Evolutionary conservation across 306 rosid genomes (phyloP), one percentile per base, ranked within the genome.

Genomic region (Castanea sativa): DNA sequence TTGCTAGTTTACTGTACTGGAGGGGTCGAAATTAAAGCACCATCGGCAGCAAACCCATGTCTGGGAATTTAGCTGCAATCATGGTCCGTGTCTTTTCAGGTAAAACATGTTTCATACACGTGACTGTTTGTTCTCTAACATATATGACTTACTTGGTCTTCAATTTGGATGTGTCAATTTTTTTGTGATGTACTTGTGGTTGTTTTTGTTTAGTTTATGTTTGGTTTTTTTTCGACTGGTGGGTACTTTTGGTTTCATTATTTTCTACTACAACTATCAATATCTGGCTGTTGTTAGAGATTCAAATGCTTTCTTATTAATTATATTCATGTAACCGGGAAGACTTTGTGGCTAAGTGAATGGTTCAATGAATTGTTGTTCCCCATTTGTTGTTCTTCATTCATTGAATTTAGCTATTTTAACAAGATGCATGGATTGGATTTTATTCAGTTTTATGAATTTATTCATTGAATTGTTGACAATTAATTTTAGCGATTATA

Each of bases 21-120:
- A 33, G 70, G 71, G 49, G 19, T 23, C 19, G 27, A 27, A 33
- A 45, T 49, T 49, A 11, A 49, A 49, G 4, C 16, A 49, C 16
- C 53, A 11, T 3, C 53, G 53, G 53, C 53, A 49, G 53, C 41
- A 35, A 75, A 64, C 38, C 81, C 77, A 86, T 80, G 87, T 74
- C 83, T 51, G 78, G 72, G 74, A 83, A 78, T 81, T 76, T 74
- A 61, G 73, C 83, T 1, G 74, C 76, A 20, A 55, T 76, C 43
- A 20, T 77, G 79, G 75, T 79, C 67, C 80, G 78, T 11, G 57
- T 69, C 58, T 51, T 79, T 69, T 79, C 90, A 71, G 88, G 92
- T 84, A 16, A 79, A 85, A 19, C 65, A 43, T 81, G 20, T 20
- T 55, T 4, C 3, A n/a, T 55, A 32, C 51, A 8, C 10, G 45